phyloP scores from a whole-genome alignment of 306 rosid species.

The Trifolium subterraneum region DNA sequence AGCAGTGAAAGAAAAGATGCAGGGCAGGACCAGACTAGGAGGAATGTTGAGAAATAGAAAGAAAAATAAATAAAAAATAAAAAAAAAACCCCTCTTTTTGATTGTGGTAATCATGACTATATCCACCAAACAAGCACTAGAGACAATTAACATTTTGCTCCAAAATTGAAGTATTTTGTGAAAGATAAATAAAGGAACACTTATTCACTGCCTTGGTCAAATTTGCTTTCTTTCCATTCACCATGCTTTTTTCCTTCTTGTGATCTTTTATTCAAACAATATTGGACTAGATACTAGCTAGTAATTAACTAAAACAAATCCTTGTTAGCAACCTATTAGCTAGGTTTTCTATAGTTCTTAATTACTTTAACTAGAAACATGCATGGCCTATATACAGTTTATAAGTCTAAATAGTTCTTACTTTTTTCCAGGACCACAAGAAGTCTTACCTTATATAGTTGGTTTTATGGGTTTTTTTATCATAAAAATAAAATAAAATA shows the following conservation, averaged over 20 bases:
- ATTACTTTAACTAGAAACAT: not conserved
- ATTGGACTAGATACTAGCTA: constrained; percentile 9
- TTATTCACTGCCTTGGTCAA: constrained; percentile 42
- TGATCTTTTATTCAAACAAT: constrained; percentile 16
- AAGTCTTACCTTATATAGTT: not conserved
- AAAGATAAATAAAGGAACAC: constrained; percentile 45
- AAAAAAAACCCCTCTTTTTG: constrained; percentile 51
- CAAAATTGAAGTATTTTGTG: constrained; percentile 25
- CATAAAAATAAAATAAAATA: too few species aligned
- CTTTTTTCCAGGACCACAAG: not conserved
- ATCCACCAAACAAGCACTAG: constrained; percentile 59
- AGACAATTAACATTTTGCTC: constrained; percentile 45
- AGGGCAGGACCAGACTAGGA: constrained; percentile 33
- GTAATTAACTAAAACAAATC: not conserved
- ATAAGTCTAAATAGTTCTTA: not conserved
- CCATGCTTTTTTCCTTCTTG: constrained; percentile 21
- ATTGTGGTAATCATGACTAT: constrained; percentile 70
- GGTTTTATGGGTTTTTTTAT: too few species aligned
- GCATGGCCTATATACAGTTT: not conserved
- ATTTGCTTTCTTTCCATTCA: constrained; percentile 43
- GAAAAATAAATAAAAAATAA: not conserved
- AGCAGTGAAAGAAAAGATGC: constrained; percentile 55
- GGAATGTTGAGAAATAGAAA: constrained; percentile 47
- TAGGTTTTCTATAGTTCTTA: not conserved
- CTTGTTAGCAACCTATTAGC: constrained; percentile 4